Percentiles rank a stretch among this genome's conserved stretches.
These are phyloP conservation scores for Fusarium sp. DNA, from an alignment of 2,329 filamentous ascomycete species.

Conservation along the genomic window DNA sequence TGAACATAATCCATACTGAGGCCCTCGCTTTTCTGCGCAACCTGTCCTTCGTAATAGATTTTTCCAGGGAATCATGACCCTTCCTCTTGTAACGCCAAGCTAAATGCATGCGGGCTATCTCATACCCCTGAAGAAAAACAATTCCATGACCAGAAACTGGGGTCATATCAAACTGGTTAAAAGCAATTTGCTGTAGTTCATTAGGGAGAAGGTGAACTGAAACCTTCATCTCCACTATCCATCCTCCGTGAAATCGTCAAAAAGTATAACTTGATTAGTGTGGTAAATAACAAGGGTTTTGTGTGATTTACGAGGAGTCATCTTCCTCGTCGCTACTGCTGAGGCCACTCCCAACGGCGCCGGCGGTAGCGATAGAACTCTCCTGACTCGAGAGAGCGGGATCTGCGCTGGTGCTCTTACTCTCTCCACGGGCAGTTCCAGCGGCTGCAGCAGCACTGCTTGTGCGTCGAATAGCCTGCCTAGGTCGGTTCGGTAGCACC, in stretches of 20 bases:
- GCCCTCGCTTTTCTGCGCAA: constrained; percentile 7
- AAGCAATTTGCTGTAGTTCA: constrained; percentile 3
- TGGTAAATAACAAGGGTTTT: background rate
- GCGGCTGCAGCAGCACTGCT: constrained; percentile 51
- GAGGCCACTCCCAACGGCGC: constrained; percentile 54
- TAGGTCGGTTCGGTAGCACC: constrained; percentile 32
- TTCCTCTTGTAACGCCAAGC: constrained; percentile 39
- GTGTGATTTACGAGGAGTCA: background rate
- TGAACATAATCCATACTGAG: constrained; percentile 5
- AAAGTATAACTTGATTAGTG: background rate
- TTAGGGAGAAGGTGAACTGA: background rate
- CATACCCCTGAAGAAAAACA: constrained; percentile 12
- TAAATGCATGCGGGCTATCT: constrained; percentile 33
- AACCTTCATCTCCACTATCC: background rate
- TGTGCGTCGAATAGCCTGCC: constrained; percentile 32
- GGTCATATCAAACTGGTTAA: constrained; percentile 1
- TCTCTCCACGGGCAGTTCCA: constrained; percentile 46
- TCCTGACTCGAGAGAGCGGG: constrained; percentile 42
- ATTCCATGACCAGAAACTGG: background rate
- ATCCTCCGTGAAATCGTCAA: constrained; percentile 8
- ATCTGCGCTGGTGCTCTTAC: constrained; percentile 49
- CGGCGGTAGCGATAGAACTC: constrained; percentile 57
- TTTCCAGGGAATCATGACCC: constrained; percentile 30
- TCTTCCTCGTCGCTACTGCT: constrained; percentile 52
- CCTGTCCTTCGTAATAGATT: constrained; percentile 5